Base-by-base conservation (phyloP, 2,329 filamentous ascomycete species). In the Fusarium sp. region DNA sequence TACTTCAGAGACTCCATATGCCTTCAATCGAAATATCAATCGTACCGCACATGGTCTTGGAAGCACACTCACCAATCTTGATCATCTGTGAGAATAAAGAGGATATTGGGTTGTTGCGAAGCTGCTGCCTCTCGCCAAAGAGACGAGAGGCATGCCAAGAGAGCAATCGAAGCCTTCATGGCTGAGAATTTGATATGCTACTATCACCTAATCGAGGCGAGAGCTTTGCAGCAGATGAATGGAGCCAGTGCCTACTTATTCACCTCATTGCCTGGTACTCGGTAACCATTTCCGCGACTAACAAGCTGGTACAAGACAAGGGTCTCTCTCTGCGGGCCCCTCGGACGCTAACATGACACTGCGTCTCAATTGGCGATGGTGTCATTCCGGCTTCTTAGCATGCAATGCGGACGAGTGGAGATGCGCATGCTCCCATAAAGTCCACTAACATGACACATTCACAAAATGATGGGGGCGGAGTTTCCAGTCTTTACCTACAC, bases 401-500 rank as follows among this genome's bases (percentile, higher is more conserved):
- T 57, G 31, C 13, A 31, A 57, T 57, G 54, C 54, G 54, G 54
- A 57, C 54, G n/a, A 24, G 54, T 37, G 54, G 54, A 37, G 54
- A 37, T 35, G 10, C 4, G 2, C 54, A 24, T 24, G 8, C 37
- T 37, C 31, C n/a, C 54, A 57, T 57, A 57, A 57, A 57, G n/a
- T 2, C 8, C 54, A 18, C 54, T 37, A 57, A 57, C 54, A 57
- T 57, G 54, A 57, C 54, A 57, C 31, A 57, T 57, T 24, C n/a
- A 6, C 2, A 6, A 24, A 56, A 13, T 11, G 29, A 22, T 35
- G n/a, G 20, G 2, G 52, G 24, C 45, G 22, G 8, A 3, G n/a
- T 20, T 6, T 31, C 50, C 29, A 22, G 6, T 7, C 4, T 29
- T 31, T 33, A 18, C 27, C 48, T 31, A 6, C 50, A 20, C 9